A percentile compares a stretch with the other conserved stretches of the same genome.
phyloP scores from a whole-genome alignment of 192 early-diverging fungal genomes.

The Backusella luteola region DNA sequence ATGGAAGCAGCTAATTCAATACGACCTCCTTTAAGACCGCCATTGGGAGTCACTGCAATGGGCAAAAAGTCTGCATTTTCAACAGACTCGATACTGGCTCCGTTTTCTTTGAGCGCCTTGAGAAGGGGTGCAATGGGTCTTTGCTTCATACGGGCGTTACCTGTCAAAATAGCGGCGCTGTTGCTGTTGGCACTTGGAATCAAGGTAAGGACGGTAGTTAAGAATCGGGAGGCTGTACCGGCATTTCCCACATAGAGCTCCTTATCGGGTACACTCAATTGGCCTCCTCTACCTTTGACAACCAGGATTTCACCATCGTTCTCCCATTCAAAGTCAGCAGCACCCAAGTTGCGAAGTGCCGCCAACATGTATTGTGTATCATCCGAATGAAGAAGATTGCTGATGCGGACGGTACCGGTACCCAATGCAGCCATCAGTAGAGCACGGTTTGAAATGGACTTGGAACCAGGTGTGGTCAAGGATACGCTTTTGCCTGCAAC shows the following conservation, averaged over 20 bases:
- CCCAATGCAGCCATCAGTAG: conserved; percentile 90
- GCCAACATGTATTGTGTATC: conserved; percentile 97
- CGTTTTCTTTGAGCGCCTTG: conserved; percentile 80
- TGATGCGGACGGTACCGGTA: conserved; percentile 73
- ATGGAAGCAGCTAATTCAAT: conserved; percentile 91
- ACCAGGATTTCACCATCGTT: conserved; percentile 90
- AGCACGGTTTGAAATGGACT: conserved; percentile 97
- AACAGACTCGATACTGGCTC: conserved; percentile 70
- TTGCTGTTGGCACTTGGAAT: conserved; percentile 47
- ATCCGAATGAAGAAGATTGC: conserved; percentile 91
- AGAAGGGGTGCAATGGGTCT: conserved; percentile 91
- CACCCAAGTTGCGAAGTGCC: conserved; percentile 85
- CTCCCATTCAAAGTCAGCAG: conserved; percentile 87
- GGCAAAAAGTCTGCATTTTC: conserved; percentile 86
- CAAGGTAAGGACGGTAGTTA: conserved; percentile 83
- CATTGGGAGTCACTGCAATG: conserved; percentile 72
- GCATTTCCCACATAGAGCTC: conserved; percentile 97
- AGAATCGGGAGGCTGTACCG: conserved; percentile 94
- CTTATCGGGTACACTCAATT: conserved; percentile 64
- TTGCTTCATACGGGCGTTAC: conserved; percentile 97
- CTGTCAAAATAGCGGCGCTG: conserved; percentile 72
- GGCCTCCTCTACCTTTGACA: conserved; percentile 78
- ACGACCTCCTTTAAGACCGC: conserved; percentile 79
- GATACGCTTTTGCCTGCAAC: conserved; percentile 46
- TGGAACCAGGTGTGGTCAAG: conserved; percentile 86